Evolutionary conservation across 495 filamentous ascomycete genomes (phyloP).

Genomic region (Jackrogersella multiformis): DNA sequence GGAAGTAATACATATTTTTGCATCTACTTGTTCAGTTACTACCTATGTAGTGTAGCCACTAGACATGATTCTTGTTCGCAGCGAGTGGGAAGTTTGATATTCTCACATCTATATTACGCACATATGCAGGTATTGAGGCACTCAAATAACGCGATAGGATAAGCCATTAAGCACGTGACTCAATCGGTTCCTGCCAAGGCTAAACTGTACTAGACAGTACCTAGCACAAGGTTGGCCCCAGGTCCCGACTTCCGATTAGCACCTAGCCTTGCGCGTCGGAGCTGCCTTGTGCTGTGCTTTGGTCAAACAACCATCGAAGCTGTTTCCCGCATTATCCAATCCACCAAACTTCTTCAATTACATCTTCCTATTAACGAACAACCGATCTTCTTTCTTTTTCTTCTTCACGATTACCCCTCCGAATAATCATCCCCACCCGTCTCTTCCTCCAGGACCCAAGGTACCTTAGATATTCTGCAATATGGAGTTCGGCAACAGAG

Average conservation of each 20-base stretch:
- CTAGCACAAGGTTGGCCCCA: conserved; percentile 12
- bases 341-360: conserved; percentile 22
- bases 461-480: conserved; percentile 38
- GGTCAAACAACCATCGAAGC: conserved; percentile 31
- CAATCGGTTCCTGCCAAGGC: conserved; percentile 19
- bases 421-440: not conserved
- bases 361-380: not conserved
- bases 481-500: conserved; percentile 71
- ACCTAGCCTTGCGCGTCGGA: conserved; percentile 52
- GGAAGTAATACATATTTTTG: no score
- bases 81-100: not conserved
- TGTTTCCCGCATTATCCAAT: conserved; percentile 11
- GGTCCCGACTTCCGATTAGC: conserved; percentile 16
- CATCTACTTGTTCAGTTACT: no score
- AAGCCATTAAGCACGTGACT: conserved; percentile 44
- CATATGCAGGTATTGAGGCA: conserved; percentile 13
- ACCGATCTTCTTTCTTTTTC: not conserved
- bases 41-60: no score
- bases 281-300: conserved; percentile 64
- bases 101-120: not conserved
- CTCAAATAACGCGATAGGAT: not conserved
- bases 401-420: not conserved
- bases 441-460: not conserved
- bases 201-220: no score
- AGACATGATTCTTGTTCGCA: not conserved